phyloP scores from a whole-genome alignment of 1,284 basidiomycete species.

The Ustilago tritici region DNA sequence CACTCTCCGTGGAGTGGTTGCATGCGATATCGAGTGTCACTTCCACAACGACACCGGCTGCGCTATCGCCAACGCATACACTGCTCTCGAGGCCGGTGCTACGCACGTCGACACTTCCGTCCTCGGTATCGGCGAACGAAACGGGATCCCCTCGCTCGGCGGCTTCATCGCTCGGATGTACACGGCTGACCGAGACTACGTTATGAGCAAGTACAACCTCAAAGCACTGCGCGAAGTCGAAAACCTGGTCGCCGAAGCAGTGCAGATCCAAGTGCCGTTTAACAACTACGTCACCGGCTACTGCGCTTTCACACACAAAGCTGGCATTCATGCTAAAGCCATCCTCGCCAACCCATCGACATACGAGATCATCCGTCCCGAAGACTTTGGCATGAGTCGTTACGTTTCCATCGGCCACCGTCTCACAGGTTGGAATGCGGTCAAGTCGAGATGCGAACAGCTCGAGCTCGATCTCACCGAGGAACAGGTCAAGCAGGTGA shows the following conservation, averaged over 20 bases:
- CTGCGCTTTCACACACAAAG: constrained; percentile 99
- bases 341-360: constrained; percentile 99
- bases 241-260: constrained; percentile 98
- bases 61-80: constrained; percentile 98
- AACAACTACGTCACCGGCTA: constrained; percentile 90
- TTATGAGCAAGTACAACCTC: constrained; percentile 99
- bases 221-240: constrained; percentile 97
- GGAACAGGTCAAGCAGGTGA: constrained; percentile 91
- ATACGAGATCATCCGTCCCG: constrained; percentile 75
- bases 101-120: constrained; percentile 91
- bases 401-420: constrained; percentile 99
- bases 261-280: constrained; percentile 97
- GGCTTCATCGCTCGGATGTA: constrained; percentile 97
- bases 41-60: constrained; percentile 96
- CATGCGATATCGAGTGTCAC: constrained; percentile 91
- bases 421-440: constrained; percentile 96
- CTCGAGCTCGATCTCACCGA: constrained; percentile 87
- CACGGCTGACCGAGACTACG: constrained; percentile 85
- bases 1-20: constrained; percentile 86
- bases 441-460: constrained; percentile 99
- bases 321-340: constrained; percentile 99
- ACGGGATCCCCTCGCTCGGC: constrained; percentile 97
- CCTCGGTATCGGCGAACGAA: constrained; percentile 98
- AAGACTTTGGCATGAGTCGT: constrained; percentile 96
- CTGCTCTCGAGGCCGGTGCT: constrained; percentile 96